Percentiles rank a stretch among this genome's conserved stretches.
Evolutionary conservation across 2,329 filamentous ascomycete species (phyloP).

Genomic region (Fusarium longipes): DNA sequence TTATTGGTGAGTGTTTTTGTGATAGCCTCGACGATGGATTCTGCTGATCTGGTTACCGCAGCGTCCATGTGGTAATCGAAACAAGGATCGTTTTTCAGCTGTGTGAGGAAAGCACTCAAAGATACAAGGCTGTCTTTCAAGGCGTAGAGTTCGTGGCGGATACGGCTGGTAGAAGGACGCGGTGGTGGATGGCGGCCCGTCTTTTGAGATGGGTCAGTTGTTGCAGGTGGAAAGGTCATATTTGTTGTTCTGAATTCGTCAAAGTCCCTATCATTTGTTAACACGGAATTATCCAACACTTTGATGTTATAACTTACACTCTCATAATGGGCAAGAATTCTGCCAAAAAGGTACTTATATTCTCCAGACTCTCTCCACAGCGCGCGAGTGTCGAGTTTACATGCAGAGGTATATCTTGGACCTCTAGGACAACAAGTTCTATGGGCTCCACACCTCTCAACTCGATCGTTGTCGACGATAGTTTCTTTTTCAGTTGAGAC

Average conservation of each 20-base stretch:
- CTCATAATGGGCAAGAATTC: constrained; percentile 40
- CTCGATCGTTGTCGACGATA: neutral
- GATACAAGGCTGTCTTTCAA: constrained; percentile 36
- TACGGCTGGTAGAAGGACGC: constrained; percentile 13
- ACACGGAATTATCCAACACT: rapidly evolving
- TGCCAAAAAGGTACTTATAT: neutral
- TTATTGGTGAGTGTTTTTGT: constrained; percentile 41
- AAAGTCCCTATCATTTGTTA: constrained; percentile 26
- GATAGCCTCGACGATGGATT: constrained; percentile 20
- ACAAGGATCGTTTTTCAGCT: neutral
- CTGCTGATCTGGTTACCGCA: constrained; percentile 1
- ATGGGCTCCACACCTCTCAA: neutral
- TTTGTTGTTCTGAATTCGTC: constrained; percentile 28
- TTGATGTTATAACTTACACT: constrained; percentile 13
- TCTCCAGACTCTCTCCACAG: constrained; percentile 15
- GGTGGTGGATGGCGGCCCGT: constrained; percentile 7
- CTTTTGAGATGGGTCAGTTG: neutral
- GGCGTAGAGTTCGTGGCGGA: constrained; percentile 35
- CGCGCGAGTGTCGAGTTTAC: constrained; percentile 14
- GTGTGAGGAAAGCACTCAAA: constrained; percentile 7
- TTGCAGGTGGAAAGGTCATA: constrained; percentile 25
- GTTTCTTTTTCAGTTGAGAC: neutral
- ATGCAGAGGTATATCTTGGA: constrained; percentile 20
- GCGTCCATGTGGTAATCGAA: neutral
- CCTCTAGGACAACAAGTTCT: neutral